Base-by-base conservation (phyloP, 129 eudicot genomes). In the Lonicera japonica region DNA sequence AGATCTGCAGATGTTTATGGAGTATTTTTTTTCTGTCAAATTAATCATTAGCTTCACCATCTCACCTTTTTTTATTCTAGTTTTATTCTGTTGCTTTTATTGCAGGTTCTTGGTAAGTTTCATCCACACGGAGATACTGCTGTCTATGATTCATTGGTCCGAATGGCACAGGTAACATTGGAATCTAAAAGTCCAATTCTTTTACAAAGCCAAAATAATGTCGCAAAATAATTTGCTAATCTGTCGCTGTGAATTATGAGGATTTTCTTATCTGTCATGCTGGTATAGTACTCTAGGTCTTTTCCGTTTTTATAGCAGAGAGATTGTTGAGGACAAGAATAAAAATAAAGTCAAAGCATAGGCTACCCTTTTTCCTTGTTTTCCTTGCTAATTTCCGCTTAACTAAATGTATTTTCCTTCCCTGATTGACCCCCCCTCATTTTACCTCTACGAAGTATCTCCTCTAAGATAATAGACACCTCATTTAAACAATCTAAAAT, bases 81-180 rank as follows among this genome's bases (percentile, higher is more conserved):
- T n/a, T n/a, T n/a, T n/a, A 29, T 29, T 29, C 36, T 29, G 36
- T 29, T 29, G 36, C 36, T 29, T 29, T 63, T 34, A 54, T 21
- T 50, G 55, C 68, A 91, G 98, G 98, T 92, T 22, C 82, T 92
- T 54, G 98, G 98, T 23, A 92, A 91, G 78, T 91, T 87, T 77
- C 98, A 92, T 70, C 98, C 98, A 8, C 98, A 92, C 41, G 98
- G 98, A 55, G 98, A 92, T 62, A 75, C 29, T 64, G 98, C 98
- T 54, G 96, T 87, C 24, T 92, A 92, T 64, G 98, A 87, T 70
- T 77, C 98, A 8, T 60, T 92, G 72, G 98, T 92, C 48, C 86
- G 98, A 52, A 92, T 92, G 98, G 98, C 98, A 57, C 98, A 92
- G 98, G 98, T 92, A 87, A 11, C 15, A 2, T 12, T 56, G 38